A percentile compares a stretch with the other conserved stretches of the same genome.
Evolutionary conservation across 805 yeast genomes (phyloP).

Genomic region (Diddensiella caesifluorescens): DNA sequence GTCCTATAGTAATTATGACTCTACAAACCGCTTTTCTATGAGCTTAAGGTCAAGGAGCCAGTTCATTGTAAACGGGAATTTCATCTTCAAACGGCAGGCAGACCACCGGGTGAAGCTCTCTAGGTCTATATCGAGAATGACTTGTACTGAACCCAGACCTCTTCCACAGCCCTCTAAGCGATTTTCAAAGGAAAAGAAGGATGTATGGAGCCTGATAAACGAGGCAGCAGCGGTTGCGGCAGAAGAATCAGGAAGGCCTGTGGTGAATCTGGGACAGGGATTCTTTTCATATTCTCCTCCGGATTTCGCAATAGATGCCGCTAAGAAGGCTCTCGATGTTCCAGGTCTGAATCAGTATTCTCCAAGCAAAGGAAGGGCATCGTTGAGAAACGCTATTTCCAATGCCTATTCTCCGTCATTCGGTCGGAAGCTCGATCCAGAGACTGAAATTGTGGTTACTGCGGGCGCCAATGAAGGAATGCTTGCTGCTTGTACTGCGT

Average conservation of each 20-base stretch:
- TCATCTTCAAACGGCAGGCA: not conserved
- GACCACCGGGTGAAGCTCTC: no score
- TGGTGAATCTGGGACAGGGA: slow-evolving; percentile 92
- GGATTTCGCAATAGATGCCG: slow-evolving; percentile 81
- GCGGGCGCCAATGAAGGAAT: slow-evolving; percentile 99
- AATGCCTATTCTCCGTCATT: slow-evolving; percentile 66
- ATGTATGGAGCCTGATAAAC: slow-evolving; percentile 92
- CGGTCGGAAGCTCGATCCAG: slow-evolving; percentile 49
- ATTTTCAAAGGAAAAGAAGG: slow-evolving; percentile 43
- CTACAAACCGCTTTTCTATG: no score
- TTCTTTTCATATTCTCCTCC: slow-evolving; percentile 97
- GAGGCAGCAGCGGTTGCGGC: slow-evolving; percentile 89
- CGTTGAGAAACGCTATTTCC: slow-evolving; percentile 63
- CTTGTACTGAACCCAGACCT: slow-evolving; percentile 7
- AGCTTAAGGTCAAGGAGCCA: no score
- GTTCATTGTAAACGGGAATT: not conserved
- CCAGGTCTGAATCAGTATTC: slow-evolving; percentile 89
- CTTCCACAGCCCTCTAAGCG: slow-evolving; percentile 22
- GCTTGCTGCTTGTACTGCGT: slow-evolving; percentile 76
- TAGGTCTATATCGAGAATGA: no score
- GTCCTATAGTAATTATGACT: no score
- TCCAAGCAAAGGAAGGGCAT: slow-evolving; percentile 81
- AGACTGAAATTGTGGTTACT: slow-evolving; percentile 67
- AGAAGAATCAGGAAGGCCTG: slow-evolving; percentile 59
- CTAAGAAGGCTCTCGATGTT: slow-evolving; percentile 62